Conservation (phyloP, 331 rosid species). For the Arachis monticola region DNA sequence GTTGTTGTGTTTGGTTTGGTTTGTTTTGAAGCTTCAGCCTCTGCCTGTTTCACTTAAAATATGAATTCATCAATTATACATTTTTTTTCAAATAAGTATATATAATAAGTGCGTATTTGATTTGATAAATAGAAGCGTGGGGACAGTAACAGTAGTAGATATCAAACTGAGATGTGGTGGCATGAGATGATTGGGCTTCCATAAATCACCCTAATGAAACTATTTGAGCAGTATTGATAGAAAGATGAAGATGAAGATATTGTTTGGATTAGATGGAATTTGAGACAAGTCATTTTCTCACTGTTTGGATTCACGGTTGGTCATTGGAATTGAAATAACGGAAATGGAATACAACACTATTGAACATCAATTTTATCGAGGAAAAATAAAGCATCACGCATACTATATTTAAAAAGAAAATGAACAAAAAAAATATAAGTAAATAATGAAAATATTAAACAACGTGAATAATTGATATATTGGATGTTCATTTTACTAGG, state of each 20-base stretch:
- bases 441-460: no score
- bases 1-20: constrained; percentile 31
- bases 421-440: no score
- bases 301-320: not conserved
- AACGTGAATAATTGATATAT: no score
- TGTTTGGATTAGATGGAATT: not conserved
- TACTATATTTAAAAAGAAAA: no score
- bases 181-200: not conserved
- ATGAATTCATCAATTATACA: constrained; percentile 15
- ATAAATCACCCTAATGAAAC: not conserved
- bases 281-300: not conserved
- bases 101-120: not conserved
- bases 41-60: constrained; percentile 54
- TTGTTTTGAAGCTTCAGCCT: constrained; percentile 43
- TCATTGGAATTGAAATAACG: not conserved
- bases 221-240: not conserved
- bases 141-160: not conserved
- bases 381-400: no score
- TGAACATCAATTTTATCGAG: no score
- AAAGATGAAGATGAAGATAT: not conserved
- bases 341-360: no score
- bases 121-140: not conserved
- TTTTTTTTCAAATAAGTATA: no score
- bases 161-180: not conserved
- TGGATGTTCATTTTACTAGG: no score